Evolutionary conservation across 371 early-diverging fungal genomes (phyloP), one percentile per base, ranked within the genome.

Genomic region (Choanephora cucurbitarum): DNA sequence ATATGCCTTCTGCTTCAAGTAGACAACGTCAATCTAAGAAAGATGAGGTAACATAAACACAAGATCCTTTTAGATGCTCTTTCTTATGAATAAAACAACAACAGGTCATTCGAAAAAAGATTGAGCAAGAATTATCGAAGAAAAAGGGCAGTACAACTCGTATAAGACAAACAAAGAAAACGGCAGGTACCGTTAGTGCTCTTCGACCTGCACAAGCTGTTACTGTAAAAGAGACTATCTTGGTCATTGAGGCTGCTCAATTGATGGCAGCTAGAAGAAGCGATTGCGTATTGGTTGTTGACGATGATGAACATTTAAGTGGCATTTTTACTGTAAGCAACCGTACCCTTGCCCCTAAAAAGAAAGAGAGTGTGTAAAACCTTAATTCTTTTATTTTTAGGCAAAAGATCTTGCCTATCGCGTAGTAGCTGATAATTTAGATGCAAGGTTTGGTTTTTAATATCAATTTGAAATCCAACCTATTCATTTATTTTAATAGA

Each of bases 241-340:
- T 91, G 40, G 93, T 97, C 45, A 87, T 91, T 45, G 95, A 96
- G 66, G 99, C 95, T 0, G 92, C 97, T 24, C 97, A 94, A 77
- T 80, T 96, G 49, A 98, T 98, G 99, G 96, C 99, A 37, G 97
- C 97, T 37, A 96, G 95, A 79, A 80, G 97, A 39, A 89, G 93
- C 21, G 99, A 98, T 69, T 94, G 95, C 67, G 93, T 90, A 55
- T 81, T 96, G 10, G 94, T 94, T 13, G 92, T 95, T 18, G 92
- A 95, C 67, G 84, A 86, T 43, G 93, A 96, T 23, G 91, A 95
- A 56, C 91, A 92, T 53, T 80, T 98, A 49, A 82, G 90, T 11
- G 99, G 99, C 44, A 98, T 98, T 55, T 90, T 98, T 65, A 98
- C 99, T 23, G 74, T 71, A 72, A 58, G 60, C 47, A 32, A 37